Evolutionary conservation across 169 alveolate genomes (phyloP), one percentile per base, ranked within the genome.

Genomic region (Plasmodium blacklocki): DNA sequence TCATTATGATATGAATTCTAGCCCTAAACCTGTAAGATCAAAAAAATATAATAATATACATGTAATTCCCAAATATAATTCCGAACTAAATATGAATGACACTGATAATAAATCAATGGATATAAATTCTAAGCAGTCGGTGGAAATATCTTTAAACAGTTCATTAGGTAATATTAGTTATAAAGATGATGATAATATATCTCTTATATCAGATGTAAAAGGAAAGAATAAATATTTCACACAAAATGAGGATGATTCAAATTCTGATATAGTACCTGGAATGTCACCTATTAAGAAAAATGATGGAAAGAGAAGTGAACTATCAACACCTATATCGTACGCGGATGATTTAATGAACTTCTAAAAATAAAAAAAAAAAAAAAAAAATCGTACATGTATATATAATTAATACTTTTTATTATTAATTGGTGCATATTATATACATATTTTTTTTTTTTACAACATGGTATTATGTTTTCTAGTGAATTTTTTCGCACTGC

Each of bases 341-440:
- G 92, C 92, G 11, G 92, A 86, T 43, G 92, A 86, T 60, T 72
- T 86, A 62, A 83, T 83, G 91, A 83, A 83, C 59, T 83, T 83
- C 4, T 83, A 49, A 74, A 15, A 12, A 19, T 21, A 15, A 71
- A 52, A 52, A 52, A 12, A 52, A 52, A 52, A 52, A 52, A 52
- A 52, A 3, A 52, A 15, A 52, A 52, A 52, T 52, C 1, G 21
- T 52, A n/a, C 15, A n/a, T 50, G 18, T 14, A 54, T 9, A 14
- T 39, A 39, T 39, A 39, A 39, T 39, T 5, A 39, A 39, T 39
- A 39, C 21, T 14, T 56, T 56, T 56, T 18, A 56, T 56, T 15
- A 18, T 56, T 56, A 56, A 56, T 15, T 56, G 19, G n/a, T 56
- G 19, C 64, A 56, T 18, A 15, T n/a, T 5, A 39, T 39, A 39